Percentiles rank a stretch among this genome's conserved stretches.
Evolutionary conservation across 768 basidiomycete genomes (phyloP).

Genomic region (Flagelloscypha sp.): DNA sequence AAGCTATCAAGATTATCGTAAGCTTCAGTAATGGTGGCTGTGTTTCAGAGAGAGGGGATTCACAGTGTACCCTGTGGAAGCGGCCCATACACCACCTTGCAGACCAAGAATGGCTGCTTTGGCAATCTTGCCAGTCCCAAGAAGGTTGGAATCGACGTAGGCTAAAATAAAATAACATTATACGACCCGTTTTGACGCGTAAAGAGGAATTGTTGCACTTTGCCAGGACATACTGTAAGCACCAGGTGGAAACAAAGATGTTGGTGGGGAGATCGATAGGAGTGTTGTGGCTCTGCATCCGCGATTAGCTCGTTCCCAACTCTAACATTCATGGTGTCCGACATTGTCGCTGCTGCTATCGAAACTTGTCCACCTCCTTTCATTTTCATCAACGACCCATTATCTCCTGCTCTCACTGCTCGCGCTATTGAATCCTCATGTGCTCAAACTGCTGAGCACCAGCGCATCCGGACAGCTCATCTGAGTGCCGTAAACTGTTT

Average conservation of each 20-base stretch:
- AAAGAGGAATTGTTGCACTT: neutral
- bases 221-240: neutral
- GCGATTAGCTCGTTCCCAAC: no score
- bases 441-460: conserved; percentile 14
- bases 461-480: conserved; percentile 31
- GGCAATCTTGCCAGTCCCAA: conserved; percentile 64
- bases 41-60: conserved; percentile 16
- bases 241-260: no score
- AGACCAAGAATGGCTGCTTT: conserved; percentile 73
- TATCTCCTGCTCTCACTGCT: conserved; percentile 37
- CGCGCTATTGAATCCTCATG: conserved; percentile 34
- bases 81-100: conserved; percentile 73
- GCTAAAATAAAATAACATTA: conserved; percentile 29
- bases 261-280: no score
- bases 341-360: no score
- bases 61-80: conserved; percentile 49
- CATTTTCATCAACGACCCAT: conserved; percentile 57
- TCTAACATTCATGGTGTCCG: no score
- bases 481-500: conserved; percentile 56
- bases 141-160: conserved; percentile 75
- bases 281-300: no score
- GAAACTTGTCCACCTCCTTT: conserved; percentile 47
- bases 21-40: conserved; percentile 2
- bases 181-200: neutral
- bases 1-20: conserved; percentile 35